These are phyloP conservation scores for Epichloe typhina DNA, from an alignment of 2,329 filamentous ascomycete species.

Conservation along the genomic window DNA sequence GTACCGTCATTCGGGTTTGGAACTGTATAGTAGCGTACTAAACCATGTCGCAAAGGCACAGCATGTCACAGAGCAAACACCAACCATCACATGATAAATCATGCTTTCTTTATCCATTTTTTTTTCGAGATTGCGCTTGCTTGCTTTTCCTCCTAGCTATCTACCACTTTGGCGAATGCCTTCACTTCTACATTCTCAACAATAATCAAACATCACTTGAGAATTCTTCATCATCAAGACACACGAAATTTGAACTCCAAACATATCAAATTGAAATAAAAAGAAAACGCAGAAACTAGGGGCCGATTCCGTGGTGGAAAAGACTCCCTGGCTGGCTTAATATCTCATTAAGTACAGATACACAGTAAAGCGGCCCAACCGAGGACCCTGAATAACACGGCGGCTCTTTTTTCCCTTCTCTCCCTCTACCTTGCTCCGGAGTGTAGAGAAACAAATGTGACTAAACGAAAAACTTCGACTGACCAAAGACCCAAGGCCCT, in stretches of 20 bases:
- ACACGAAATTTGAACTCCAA: slow-evolving; percentile 16
- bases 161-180: background rate
- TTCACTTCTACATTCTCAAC: background rate
- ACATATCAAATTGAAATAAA: slow-evolving; percentile 17
- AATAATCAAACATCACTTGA: background rate
- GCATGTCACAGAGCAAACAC: slow-evolving; percentile 11
- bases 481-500: background rate
- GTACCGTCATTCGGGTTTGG: background rate
- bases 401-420: slow-evolving; percentile 3
- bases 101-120: background rate
- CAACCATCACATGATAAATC: background rate
- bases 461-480: slow-evolving; percentile 1
- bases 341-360: slow-evolving; percentile 26
- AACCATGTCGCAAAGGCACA: slow-evolving; percentile 4
- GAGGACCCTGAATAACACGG: slow-evolving; percentile 5
- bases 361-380: slow-evolving; percentile 8
- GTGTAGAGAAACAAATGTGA: slow-evolving; percentile 7
- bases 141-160: background rate
- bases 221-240: background rate
- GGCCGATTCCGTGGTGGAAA: slow-evolving; percentile 15
- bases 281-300: background rate
- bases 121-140: no score
- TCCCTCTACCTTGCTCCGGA: slow-evolving; percentile 10
- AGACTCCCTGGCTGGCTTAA: slow-evolving; percentile 15
- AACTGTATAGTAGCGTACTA: background rate